These are phyloP conservation scores for Tetrapisispora namnaoensis DNA, from an alignment of 805 yeast species.

Conservation along the genomic window DNA sequence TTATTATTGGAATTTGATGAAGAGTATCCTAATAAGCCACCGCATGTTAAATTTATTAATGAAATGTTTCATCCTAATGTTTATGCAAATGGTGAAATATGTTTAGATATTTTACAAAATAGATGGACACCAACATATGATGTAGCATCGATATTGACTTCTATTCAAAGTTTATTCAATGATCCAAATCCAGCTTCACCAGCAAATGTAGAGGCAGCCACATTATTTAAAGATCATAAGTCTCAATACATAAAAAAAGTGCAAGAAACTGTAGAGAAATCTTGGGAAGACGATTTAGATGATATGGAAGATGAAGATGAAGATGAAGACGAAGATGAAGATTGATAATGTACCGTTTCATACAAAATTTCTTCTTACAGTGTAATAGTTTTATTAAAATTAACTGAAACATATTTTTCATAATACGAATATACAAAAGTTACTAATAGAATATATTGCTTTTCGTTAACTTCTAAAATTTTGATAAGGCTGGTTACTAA, in stretches of 20 bases:
- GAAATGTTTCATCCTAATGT: slow-evolving; percentile 99
- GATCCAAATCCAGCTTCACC: slow-evolving; percentile 97
- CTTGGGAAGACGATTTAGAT: slow-evolving; percentile 76
- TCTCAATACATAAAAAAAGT: slow-evolving; percentile 87
- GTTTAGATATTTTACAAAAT: slow-evolving; percentile 91
- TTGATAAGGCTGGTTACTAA: not conserved
- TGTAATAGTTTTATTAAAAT: no score
- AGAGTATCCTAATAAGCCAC: slow-evolving; percentile 96
- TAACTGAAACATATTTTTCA: no score
- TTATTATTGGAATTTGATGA: slow-evolving; percentile 83
- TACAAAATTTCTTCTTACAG: not conserved
- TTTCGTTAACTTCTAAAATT: not conserved
- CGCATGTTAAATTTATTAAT: slow-evolving; percentile 78
- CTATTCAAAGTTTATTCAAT: slow-evolving; percentile 82
- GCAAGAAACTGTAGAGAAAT: slow-evolving; percentile 85
- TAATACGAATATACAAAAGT: not conserved
- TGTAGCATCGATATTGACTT: slow-evolving; percentile 88
- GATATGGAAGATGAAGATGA: slow-evolving; percentile 32
- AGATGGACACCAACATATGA: slow-evolving; percentile 99
- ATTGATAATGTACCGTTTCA: not conserved
- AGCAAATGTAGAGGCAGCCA: slow-evolving; percentile 97
- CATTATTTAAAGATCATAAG: slow-evolving; percentile 87
- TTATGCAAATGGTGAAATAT: slow-evolving; percentile 88
- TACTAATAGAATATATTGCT: not conserved
- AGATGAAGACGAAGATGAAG: slow-evolving; percentile 27